Evolutionary conservation across 148 eudicot genomes (phyloP).

Genomic region (Polygonum aviculare): DNA sequence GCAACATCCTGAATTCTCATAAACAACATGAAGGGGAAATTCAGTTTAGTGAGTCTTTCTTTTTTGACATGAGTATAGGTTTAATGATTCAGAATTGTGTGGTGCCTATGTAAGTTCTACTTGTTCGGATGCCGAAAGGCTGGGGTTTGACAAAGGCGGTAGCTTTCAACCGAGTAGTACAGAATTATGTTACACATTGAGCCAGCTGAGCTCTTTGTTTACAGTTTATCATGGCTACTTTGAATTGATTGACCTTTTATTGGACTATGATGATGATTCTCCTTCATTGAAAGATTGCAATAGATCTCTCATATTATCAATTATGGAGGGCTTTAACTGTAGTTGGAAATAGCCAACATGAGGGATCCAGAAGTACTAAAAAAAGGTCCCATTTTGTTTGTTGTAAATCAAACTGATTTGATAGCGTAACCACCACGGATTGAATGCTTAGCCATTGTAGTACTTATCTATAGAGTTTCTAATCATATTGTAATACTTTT

Average conservation of each 20-base stretch:
- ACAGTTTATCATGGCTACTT: background rate
- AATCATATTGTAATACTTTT: too few relatives aligned
- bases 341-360: background rate
- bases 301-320: background rate
- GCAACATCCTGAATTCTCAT: constrained; percentile 77
- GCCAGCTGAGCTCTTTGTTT: background rate
- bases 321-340: background rate
- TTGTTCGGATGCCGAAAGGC: too few relatives aligned
- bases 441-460: background rate
- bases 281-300: background rate
- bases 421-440: background rate
- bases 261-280: background rate
- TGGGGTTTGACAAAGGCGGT: background rate
- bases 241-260: background rate
- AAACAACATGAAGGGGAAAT: background rate
- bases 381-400: background rate
- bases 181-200: too few relatives aligned
- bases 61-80: too few relatives aligned
- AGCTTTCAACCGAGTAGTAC: too few relatives aligned
- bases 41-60: too few relatives aligned
- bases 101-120: too few relatives aligned
- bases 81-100: too few relatives aligned
- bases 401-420: background rate
- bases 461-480: too few relatives aligned
- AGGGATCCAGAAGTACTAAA: background rate